Evolutionary conservation across 2,329 filamentous ascomycete genomes (phyloP).

Genomic region (Trichoderma afroharzianum): DNA sequence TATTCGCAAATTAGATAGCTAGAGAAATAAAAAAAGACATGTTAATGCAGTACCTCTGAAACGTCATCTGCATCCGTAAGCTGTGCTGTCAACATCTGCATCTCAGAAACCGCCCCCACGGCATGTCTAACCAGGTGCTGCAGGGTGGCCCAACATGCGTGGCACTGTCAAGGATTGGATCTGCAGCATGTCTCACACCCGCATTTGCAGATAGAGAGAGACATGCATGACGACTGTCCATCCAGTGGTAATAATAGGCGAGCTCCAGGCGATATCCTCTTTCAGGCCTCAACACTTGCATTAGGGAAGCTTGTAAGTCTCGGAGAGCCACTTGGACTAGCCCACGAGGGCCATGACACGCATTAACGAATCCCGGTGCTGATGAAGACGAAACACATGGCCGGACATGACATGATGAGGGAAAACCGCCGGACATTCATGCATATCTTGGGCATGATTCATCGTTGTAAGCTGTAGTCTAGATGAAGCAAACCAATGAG

Average conservation of each 20-base stretch:
- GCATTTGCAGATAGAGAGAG: background rate
- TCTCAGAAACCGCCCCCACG: background rate
- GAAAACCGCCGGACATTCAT: constrained; percentile 12
- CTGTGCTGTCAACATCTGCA: background rate
- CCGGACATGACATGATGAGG: background rate
- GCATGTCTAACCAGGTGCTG: background rate
- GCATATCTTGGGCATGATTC: constrained; percentile 8
- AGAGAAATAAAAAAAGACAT: background rate
- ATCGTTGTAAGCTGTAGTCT: background rate
- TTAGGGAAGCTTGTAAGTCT: background rate
- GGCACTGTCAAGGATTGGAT: background rate
- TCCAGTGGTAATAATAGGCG: background rate
- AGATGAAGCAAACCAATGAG: background rate
- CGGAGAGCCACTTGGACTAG: background rate
- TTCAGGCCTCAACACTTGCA: constrained; percentile 13
- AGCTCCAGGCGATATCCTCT: background rate
- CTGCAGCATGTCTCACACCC: background rate
- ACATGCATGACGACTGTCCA: background rate
- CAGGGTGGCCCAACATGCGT: constrained; percentile 12
- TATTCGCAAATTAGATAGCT: background rate
- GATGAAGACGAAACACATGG: background rate
- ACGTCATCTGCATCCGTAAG: background rate
- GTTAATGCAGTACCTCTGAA: background rate
- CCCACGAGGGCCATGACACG: background rate
- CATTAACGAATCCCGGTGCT: background rate